Evolutionary conservation across 2,329 filamentous ascomycete genomes (phyloP).

Genomic region (Epichloe festucae): DNA sequence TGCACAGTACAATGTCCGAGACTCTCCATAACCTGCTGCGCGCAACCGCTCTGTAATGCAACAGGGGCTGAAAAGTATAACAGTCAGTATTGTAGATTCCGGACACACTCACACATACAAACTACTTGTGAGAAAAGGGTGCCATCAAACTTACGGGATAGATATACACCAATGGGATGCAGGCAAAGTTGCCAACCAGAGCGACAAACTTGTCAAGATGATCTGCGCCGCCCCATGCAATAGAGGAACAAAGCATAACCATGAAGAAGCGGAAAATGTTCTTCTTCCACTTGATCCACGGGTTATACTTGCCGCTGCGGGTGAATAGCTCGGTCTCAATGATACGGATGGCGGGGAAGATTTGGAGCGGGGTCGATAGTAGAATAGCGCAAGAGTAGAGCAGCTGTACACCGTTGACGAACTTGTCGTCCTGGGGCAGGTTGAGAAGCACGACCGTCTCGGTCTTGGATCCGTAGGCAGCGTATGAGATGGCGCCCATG

Average conservation of each 20-base stretch:
- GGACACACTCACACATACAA: neutral
- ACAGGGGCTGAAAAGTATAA: constrained; percentile 53
- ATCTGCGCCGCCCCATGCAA: constrained; percentile 86
- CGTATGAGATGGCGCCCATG: constrained; percentile 89
- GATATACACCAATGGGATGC: constrained; percentile 91
- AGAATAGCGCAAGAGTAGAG: constrained; percentile 97
- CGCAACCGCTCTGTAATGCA: constrained; percentile 76
- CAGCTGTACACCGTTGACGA: constrained; percentile 93
- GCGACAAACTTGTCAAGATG: constrained; percentile 96
- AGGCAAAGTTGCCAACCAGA: constrained; percentile 92
- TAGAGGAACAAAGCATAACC: constrained; percentile 70
- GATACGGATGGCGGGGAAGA: constrained; percentile 96
- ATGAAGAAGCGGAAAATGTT: constrained; percentile 92
- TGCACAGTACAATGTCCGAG: constrained; percentile 61
- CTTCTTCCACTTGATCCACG: constrained; percentile 99
- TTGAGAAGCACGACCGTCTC: constrained; percentile 96
- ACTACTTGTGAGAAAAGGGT: neutral
- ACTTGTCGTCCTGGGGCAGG: constrained; percentile 84
- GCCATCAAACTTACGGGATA: constrained; percentile 64
- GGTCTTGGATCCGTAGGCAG: constrained; percentile 86
- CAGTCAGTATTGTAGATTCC: constrained; percentile 17
- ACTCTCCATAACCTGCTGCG: constrained; percentile 52
- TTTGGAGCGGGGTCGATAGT: constrained; percentile 85
- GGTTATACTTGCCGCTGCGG: constrained; percentile 91
- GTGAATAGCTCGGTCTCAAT: constrained; percentile 91